Evolutionary conservation across 2,329 filamentous ascomycete genomes (phyloP).

Genomic region (Ophiostoma sp.): DNA sequence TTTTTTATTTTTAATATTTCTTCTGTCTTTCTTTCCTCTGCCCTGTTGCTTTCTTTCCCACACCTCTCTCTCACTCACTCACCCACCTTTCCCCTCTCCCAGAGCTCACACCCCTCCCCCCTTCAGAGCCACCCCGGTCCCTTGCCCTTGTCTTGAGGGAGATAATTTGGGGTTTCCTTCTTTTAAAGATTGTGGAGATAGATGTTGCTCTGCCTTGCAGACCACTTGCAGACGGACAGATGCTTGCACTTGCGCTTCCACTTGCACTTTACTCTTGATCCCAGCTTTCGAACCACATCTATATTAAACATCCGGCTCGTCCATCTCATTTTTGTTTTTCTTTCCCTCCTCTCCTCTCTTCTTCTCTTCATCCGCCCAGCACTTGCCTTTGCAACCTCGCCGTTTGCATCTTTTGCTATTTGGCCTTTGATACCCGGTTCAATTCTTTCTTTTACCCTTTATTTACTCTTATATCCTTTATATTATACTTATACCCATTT

Average conservation of each 20-base stretch:
- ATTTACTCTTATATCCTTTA: background rate
- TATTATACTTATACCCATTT: background rate
- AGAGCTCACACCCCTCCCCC: background rate
- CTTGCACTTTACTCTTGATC: background rate
- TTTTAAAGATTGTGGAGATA: conserved; percentile 13
- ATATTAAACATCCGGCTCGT: conserved; percentile 22
- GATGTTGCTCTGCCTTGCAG: background rate
- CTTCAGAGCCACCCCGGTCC: background rate
- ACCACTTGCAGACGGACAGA: background rate
- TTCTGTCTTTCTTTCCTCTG: background rate
- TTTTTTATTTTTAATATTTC: background rate
- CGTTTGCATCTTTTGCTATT: background rate
- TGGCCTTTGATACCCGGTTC: conserved; percentile 1
- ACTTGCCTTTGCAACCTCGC: conserved; percentile 7
- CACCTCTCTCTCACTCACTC: background rate
- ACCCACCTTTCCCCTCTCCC: background rate
- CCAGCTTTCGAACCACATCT: conserved; percentile 11
- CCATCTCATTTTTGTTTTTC: conserved; percentile 7
- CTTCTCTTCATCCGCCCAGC: conserved; percentile 10
- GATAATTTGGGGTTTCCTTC: conserved; percentile 16
- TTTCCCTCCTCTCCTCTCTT: background rate
- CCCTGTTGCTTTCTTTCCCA: background rate
- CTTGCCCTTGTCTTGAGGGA: conserved; percentile 3
- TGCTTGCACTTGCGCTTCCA: background rate
- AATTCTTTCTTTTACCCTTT: background rate